Evolutionary conservation across 2,329 filamentous ascomycete genomes (phyloP), one percentile per base, ranked within the genome.

Genomic region (Cercospora zeae-maydis): DNA sequence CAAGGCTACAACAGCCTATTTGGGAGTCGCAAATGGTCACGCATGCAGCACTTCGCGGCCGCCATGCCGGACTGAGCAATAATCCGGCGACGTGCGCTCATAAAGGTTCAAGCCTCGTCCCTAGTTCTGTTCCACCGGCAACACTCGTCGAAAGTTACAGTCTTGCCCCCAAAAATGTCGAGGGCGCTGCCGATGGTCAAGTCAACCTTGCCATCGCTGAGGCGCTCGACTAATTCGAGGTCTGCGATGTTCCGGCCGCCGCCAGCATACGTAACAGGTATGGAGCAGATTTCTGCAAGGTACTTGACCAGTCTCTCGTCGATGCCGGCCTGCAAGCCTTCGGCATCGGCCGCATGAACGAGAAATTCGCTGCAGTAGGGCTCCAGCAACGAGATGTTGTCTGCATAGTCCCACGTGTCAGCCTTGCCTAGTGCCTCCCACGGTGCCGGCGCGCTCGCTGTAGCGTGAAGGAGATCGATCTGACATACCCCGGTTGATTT

Each of bases 331-430:
- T 98, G 95, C 47, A 98, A 82, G 11, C 95, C 95, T 78, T 99
- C 95, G 67, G 96, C 95, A 76, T 99, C 95, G 45, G 95, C 95
- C 14, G 95, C 95, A 75, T 99, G 95, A 73, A 99, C 95, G 59
- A 99, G 84, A 74, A 99, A 98, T 76, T 99, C 95, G 66, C 90
- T 92, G 80, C 95, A 98, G 78, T 95, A 95, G 5, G 92, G 92
- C 73, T 96, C 91, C 24, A 98, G 84, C 42, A 85, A 80, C 61
- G 83, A 82, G 72, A 98, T 96, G 4, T 90, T 90, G 68, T 90
- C 93, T 96, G 72, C 51, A 53, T 30, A 51, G 31, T 16, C 55
- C 58, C 62, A 64, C 62, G 62, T 64, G 62, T 64, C 52, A 64
- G 62, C 58, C 58, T 58, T 64, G 58, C 62, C 27, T 60, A 63